Conservation (phyloP, 805 yeast genomes). For the Yamadazyma laniorum region DNA sequence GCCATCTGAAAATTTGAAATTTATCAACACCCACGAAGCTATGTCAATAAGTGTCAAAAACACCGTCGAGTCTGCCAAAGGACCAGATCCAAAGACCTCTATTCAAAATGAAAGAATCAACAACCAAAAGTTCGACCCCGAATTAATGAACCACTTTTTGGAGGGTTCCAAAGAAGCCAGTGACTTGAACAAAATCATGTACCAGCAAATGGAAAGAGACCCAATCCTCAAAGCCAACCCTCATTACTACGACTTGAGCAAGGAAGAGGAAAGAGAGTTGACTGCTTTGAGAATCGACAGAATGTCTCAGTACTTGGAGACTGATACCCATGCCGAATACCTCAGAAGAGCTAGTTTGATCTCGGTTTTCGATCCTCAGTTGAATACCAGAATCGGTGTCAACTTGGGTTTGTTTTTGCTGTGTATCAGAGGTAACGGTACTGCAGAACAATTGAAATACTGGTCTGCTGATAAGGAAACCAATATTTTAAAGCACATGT, state of each 20-base stretch:
- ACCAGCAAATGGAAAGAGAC: slow-evolving; percentile 64
- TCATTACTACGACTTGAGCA: slow-evolving; percentile 56
- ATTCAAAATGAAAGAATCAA: slow-evolving; percentile 34
- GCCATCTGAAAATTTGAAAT: not conserved
- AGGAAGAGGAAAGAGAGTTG: slow-evolving; percentile 54
- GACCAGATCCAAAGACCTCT: slow-evolving; percentile 34
- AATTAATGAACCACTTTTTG: slow-evolving; percentile 39
- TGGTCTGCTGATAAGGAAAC: slow-evolving; percentile 79
- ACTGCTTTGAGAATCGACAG: slow-evolving; percentile 63
- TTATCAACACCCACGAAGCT: not conserved
- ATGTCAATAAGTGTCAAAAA: slow-evolving; percentile 5
- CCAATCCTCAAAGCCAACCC: slow-evolving; percentile 58
- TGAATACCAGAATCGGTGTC: slow-evolving; percentile 81
- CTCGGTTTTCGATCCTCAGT: slow-evolving; percentile 72
- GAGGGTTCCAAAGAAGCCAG: slow-evolving; percentile 45
- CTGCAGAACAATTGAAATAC: slow-evolving; percentile 75
- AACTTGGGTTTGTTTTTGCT: slow-evolving; percentile 82
- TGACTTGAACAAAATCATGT: slow-evolving; percentile 44
- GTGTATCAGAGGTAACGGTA: slow-evolving; percentile 84
- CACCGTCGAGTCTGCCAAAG: slow-evolving; percentile 22
- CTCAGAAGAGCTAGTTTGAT: slow-evolving; percentile 58
- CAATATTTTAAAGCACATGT: slow-evolving; percentile 51
- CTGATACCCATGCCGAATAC: slow-evolving; percentile 43
- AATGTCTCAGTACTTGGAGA: slow-evolving; percentile 60
- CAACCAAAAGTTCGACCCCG: slow-evolving; percentile 30